A percentile compares a stretch with the other conserved stretches of the same genome.
phyloP scores from a whole-genome alignment of 495 filamentous ascomycete genomes.

The Terfezia boudieri region DNA sequence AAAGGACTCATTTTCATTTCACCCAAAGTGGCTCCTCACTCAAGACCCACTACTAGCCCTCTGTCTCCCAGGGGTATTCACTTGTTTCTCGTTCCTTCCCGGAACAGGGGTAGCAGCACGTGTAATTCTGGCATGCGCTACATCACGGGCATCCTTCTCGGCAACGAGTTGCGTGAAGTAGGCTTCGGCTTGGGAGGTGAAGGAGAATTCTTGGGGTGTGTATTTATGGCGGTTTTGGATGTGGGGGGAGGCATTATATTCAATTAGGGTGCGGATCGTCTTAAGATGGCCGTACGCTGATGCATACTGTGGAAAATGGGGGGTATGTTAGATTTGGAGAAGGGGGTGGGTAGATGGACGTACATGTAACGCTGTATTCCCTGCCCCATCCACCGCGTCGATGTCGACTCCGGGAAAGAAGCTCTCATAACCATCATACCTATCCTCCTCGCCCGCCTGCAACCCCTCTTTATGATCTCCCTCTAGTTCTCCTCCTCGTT shows the following conservation, averaged over 20 bases:
- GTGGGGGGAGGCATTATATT: slow-evolving; percentile 40
- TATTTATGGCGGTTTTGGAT: slow-evolving; percentile 47
- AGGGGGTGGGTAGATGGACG: slow-evolving; percentile 10
- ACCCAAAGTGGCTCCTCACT: neutral
- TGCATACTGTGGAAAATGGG: slow-evolving; percentile 21
- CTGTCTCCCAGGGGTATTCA: slow-evolving; percentile 6
- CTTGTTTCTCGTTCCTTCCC: slow-evolving; percentile 13
- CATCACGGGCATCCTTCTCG: slow-evolving; percentile 17
- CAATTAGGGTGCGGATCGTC: slow-evolving; percentile 46
- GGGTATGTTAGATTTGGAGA: neutral
- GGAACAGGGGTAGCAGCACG: slow-evolving; percentile 16
- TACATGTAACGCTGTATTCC: slow-evolving; percentile 61
- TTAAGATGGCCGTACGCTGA: slow-evolving; percentile 46
- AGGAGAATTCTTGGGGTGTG: slow-evolving; percentile 49
- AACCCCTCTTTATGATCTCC: neutral
- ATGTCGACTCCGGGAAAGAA: slow-evolving; percentile 9
- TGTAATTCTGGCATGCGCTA: neutral
- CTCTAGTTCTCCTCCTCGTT: neutral
- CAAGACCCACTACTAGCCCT: slow-evolving; percentile 15
- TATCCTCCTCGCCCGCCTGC: neutral
- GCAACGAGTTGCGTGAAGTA: slow-evolving; percentile 45
- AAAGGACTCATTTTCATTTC: too few relatives aligned
- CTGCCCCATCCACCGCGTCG: slow-evolving; percentile 32
- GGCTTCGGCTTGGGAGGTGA: slow-evolving; percentile 51
- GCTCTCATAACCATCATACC: slow-evolving; percentile 6